Conservation (phyloP, 2,329 filamentous ascomycete species). For the Colletotrichum sidae region DNA sequence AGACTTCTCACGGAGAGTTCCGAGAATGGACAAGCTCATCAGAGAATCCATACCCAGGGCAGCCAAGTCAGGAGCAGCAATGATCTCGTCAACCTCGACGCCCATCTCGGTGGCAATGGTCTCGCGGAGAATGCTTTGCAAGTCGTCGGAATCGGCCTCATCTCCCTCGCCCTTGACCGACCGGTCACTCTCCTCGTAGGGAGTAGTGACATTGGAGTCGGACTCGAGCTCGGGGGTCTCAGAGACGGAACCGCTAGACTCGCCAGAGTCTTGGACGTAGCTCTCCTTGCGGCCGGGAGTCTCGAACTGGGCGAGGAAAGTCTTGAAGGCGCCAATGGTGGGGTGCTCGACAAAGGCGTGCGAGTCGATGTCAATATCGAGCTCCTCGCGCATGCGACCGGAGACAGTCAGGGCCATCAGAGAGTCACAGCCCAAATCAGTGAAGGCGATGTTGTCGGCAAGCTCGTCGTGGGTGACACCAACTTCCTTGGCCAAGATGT, state of each 20-base stretch:
- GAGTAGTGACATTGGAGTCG: conserved; percentile 65
- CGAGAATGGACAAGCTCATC: conserved; percentile 67
- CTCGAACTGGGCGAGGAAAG: conserved; percentile 52
- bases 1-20: conserved; percentile 65
- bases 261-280: conserved; percentile 46
- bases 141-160: conserved; percentile 51
- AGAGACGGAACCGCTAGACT: conserved; percentile 54
- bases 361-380: conserved; percentile 65
- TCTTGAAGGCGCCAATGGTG: conserved; percentile 66
- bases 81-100: conserved; percentile 73
- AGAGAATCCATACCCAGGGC: conserved; percentile 70
- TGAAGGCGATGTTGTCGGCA: conserved; percentile 66
- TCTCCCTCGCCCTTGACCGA: conserved; percentile 53
- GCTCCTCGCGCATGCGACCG: conserved; percentile 67
- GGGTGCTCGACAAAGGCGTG: conserved; percentile 66
- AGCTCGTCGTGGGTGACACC: conserved; percentile 67
- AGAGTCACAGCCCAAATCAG: conserved; percentile 70
- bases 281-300: conserved; percentile 41
- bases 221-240: conserved; percentile 59
- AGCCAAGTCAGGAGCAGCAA: conserved; percentile 65
- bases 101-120: conserved; percentile 80
- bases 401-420: conserved; percentile 70
- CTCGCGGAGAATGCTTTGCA: conserved; percentile 67
- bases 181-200: conserved; percentile 63
- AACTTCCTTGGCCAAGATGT: conserved; percentile 67